Conservation (phyloP, 805 yeast species). For the Wickerhamiella musiphila region DNA sequence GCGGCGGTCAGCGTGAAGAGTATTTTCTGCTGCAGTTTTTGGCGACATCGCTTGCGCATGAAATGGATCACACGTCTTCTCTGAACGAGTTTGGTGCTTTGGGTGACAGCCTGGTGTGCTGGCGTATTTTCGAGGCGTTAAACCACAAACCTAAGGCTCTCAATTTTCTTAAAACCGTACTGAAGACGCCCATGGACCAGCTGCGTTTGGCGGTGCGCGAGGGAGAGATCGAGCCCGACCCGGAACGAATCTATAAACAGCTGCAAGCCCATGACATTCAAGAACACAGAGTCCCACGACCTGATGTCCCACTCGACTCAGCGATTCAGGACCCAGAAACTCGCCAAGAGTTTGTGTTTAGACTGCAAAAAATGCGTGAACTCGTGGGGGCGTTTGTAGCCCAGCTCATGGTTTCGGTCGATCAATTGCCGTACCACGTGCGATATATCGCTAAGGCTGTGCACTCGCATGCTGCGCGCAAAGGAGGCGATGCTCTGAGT, state of each 20-base stretch:
- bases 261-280: slow-evolving; percentile 15
- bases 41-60: slow-evolving; percentile 12
- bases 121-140: slow-evolving; percentile 25
- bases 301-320: too few species aligned
- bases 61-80: slow-evolving; percentile 4
- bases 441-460: slow-evolving; percentile 35
- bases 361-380: slow-evolving; percentile 61
- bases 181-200: slow-evolving; percentile 21
- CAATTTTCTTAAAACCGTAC: slow-evolving; percentile 20
- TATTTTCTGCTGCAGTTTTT: slow-evolving; percentile 44
- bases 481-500: slow-evolving; percentile 27
- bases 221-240: slow-evolving; percentile 65
- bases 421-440: slow-evolving; percentile 36
- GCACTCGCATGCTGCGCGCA: slow-evolving; percentile 11
- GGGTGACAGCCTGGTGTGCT: slow-evolving; percentile 26
- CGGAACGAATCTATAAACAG: slow-evolving; percentile 26
- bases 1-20: slow-evolving; percentile 43
- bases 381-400: slow-evolving; percentile 43
- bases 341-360: slow-evolving; percentile 47
- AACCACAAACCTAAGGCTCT: slow-evolving; percentile 20
- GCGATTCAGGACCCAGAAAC: slow-evolving; percentile 76
- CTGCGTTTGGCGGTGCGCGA: slow-evolving; percentile 23
- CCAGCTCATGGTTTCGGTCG: slow-evolving; percentile 29
- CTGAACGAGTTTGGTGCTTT: slow-evolving; percentile 12
- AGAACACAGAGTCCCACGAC: slow-evolving; percentile 10